These are phyloP conservation scores for Paracorniculantispora psalliotae DNA, from an alignment of 2,329 filamentous ascomycete genomes.

Conservation along the genomic window DNA sequence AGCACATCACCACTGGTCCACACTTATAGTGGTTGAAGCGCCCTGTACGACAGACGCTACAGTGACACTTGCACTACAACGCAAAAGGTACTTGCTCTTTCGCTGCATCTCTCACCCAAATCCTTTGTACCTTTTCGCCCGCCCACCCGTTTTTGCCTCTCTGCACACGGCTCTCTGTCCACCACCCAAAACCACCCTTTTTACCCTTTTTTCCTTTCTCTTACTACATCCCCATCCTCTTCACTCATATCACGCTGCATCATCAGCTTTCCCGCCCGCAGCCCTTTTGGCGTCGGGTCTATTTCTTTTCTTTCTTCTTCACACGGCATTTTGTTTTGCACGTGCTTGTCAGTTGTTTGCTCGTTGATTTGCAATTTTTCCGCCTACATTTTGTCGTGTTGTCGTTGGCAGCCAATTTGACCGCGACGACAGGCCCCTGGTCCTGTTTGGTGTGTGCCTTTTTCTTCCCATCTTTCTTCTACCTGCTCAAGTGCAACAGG, in stretches of 20 bases:
- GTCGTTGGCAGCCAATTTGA: neutral
- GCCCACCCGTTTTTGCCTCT: neutral
- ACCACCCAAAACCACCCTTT: neutral
- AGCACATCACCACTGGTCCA: too few species aligned
- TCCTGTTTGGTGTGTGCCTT: neutral
- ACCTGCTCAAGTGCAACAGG: neutral
- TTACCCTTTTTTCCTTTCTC: constrained; percentile 9
- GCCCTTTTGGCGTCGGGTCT: neutral
- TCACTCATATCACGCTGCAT: neutral
- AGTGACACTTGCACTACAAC: neutral
- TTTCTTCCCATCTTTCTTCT: neutral
- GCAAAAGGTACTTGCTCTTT: neutral
- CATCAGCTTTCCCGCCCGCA: neutral
- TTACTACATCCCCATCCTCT: neutral
- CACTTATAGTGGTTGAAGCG: too few species aligned
- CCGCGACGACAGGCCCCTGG: neutral
- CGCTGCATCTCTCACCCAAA: neutral
- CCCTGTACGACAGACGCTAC: too few species aligned
- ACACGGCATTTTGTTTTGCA: neutral
- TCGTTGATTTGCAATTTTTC: constrained; percentile 11
- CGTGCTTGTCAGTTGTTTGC: neutral
- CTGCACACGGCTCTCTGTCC: neutral
- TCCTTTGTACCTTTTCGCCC: neutral
- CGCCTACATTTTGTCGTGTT: neutral
- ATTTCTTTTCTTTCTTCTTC: neutral